Conservation (phyloP, 2,329 filamentous ascomycete genomes). For the Boeremia exigua region DNA sequence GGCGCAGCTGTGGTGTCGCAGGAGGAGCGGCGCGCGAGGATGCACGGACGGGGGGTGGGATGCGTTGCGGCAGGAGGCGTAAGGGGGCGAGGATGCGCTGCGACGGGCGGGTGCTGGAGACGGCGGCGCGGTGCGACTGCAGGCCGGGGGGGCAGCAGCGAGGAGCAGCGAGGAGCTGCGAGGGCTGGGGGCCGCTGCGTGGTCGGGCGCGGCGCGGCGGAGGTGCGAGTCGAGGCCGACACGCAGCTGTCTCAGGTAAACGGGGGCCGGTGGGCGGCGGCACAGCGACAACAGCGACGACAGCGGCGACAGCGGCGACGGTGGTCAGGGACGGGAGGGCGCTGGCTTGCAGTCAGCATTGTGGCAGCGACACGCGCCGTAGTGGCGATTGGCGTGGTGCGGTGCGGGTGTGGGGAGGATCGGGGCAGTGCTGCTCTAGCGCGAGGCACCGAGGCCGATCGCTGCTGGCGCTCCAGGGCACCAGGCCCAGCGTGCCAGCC, state of each 20-base stretch:
- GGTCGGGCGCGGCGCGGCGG: not conserved
- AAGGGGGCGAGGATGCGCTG: not conserved
- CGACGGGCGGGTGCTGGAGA: not conserved
- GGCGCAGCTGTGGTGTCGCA: not conserved
- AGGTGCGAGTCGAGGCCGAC: constrained; percentile 20
- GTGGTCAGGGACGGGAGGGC: constrained; percentile 25
- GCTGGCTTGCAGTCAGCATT: constrained; percentile 42
- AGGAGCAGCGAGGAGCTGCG: no score
- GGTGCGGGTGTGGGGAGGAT: constrained; percentile 29
- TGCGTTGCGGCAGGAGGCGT: not conserved
- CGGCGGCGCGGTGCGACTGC: constrained; percentile 7
- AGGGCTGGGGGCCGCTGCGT: constrained; percentile 15
- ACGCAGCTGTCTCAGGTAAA: constrained; percentile 41
- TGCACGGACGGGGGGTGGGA: not conserved
- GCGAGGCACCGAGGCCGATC: constrained; percentile 18
- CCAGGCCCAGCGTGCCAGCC: not conserved
- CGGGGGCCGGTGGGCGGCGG: constrained; percentile 27
- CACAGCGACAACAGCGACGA: constrained; percentile 1
- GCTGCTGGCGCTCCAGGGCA: not conserved
- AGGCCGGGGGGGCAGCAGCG: not conserved
- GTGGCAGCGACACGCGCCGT: constrained; percentile 27
- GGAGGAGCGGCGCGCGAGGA: not conserved
- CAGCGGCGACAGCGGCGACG: constrained; percentile 2
- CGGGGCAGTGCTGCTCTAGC: constrained; percentile 31
- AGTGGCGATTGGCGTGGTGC: constrained; percentile 27